Evolutionary conservation across 768 basidiomycete genomes (phyloP), one percentile per base, ranked within the genome.

Genomic region (Pleurotus tuber-regium): DNA sequence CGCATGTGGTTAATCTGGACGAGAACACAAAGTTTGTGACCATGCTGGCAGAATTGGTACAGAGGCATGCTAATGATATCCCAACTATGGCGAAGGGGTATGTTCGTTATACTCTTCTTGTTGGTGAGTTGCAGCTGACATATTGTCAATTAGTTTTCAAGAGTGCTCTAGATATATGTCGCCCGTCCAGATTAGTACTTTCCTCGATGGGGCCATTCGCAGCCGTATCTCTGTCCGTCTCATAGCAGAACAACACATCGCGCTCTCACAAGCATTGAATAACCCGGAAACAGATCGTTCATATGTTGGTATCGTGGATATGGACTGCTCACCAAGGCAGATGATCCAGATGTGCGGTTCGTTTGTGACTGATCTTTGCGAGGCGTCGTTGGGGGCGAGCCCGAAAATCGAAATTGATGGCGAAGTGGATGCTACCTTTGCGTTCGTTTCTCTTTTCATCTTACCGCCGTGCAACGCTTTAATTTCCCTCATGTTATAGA

Each of bases 81-180:
- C 92, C 92, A 1, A 87, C 86, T 11, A 81, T 95, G 80, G 92
- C 92, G 2, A 92, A 92, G 69, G 92, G 92, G 90, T 86, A 56
- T 51, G 70, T 57, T 29, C 14, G 30, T 11, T 46, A 25, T 26
- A 4, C 33, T 21, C 43, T 56, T 64, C 11, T n/a, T 41, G 24
- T 38, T 40, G 8, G n/a, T 31, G 24, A 10, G 40, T 29, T 14
- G 47, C 18, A 31, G 18, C 43, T 29, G 18, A 25, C 42, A 21
- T 10, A 10, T 51, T 28, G 18, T 50, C 30, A 6, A 29, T 43
- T 50, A 89, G 92, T 43, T 94, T 95, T 63, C 89, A 92, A 59
- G 93, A 95, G 70, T 89, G 86, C 55, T 75, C 83, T 38, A 79
- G 82, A 44, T 95, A 95, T 66, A 86, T 95, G 77, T 83, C 89